Evolutionary conservation across 2,329 filamentous ascomycete species (phyloP).

Genomic region (Monilinia aucupariae): DNA sequence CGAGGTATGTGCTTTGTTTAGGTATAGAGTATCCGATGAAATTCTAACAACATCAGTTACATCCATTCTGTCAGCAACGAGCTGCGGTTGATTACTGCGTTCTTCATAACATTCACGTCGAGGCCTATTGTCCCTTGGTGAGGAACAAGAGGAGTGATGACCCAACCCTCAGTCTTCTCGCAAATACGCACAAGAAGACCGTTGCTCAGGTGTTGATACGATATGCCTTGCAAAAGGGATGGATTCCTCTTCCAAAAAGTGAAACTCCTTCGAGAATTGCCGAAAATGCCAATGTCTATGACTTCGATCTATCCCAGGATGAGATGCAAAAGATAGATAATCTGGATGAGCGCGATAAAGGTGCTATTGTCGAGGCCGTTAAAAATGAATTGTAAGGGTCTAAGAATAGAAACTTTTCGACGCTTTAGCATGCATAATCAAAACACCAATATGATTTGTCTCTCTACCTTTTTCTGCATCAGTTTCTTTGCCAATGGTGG

Average conservation of each 20-base stretch:
- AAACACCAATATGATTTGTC: too few relatives aligned
- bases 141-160: conserved; percentile 54
- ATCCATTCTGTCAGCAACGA: conserved; percentile 61
- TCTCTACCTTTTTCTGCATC: too few relatives aligned
- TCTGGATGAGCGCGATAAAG: conserved; percentile 45
- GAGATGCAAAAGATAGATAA: conserved; percentile 52
- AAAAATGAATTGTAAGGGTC: too few relatives aligned
- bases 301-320: conserved; percentile 50
- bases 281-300: conserved; percentile 51
- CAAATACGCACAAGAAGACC: conserved; percentile 53
- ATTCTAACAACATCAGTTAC: conserved; percentile 38
- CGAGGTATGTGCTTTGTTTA: conserved; percentile 34
- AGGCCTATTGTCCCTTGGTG: conserved; percentile 48
- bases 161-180: conserved; percentile 49
- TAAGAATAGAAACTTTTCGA: too few relatives aligned
- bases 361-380: conserved; percentile 35
- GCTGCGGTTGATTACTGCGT: conserved; percentile 47
- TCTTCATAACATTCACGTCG: conserved; percentile 45
- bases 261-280: conserved; percentile 53
- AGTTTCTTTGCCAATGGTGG: too few relatives aligned
- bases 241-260: conserved; percentile 64
- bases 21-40: not conserved
- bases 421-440: too few relatives aligned
- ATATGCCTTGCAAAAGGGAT: conserved; percentile 53
- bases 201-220: conserved; percentile 63